Evolutionary conservation across 2,329 filamentous ascomycete genomes (phyloP), one percentile per base, ranked within the genome.

Genomic region (Talaromyces funiculosus): DNA sequence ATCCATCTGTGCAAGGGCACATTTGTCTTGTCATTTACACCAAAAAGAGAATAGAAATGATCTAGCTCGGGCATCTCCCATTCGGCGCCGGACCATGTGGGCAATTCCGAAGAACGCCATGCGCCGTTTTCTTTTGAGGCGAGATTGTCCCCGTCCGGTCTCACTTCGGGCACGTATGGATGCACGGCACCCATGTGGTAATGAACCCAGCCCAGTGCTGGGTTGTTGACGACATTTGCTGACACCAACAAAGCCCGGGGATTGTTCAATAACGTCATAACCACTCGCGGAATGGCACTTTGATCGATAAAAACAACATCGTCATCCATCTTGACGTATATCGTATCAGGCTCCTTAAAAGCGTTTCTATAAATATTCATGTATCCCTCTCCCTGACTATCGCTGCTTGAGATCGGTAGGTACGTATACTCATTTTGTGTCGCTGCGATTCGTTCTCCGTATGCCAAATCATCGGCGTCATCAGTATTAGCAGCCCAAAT

Each of bases 161-260:
- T 40, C 3, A 61, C 49, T 45, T 61, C 60, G 16, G 60, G 60
- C 18, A 61, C 60, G 40, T 61, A 61, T 5, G 60, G 60, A 26
- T 61, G 60, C 7, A 61, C 60, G 12, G 60, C 60, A 54, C 60
- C 54, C 60, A 61, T 61, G 31, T 61, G 60, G 26, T 61, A 61
- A 38, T 61, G 60, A 18, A 61, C 60, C 60, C 60, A 61, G 18
- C 60, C 60, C 16, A 61, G 31, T 10, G 60, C 60, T 26, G 60
- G 60, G 10, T 61, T 61, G 18, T 61, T 61, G 37, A 61, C 60
- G 12, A 61, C 60, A 10, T 61, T 61, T 4, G 60, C 53, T n/a
- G 60, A 61, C 4, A 61, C 60, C 20, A 61, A n/a, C 9, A 61
- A 33, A 10, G 53, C 55, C 31, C 60, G 47, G 22, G 60, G 60